Evolutionary conservation across 495 filamentous ascomycete genomes (phyloP), one percentile per base, ranked within the genome.

Genomic region (Entonaema liquescens): DNA sequence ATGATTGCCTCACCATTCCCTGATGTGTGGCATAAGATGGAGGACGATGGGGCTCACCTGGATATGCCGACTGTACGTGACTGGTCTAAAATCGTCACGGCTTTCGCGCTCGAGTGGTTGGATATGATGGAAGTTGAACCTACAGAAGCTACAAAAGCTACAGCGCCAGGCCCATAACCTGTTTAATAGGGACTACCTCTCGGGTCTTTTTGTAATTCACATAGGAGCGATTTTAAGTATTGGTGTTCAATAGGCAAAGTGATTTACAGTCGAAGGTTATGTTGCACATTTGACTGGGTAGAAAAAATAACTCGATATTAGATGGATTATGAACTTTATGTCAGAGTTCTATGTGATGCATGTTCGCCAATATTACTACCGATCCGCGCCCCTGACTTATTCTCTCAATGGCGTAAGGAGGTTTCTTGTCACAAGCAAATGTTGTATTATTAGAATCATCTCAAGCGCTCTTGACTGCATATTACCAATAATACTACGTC

Each of bases 71-170:
- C 93, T 0, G 89, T 94, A 33, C 86, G 92, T 75, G 95, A 99
- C 76, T 99, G 95, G 95, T 87, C 90, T 53, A 86, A 85, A 69
- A 87, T 99, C 17, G 77, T 92, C 29, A 90, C 91, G 5, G 93
- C 89, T 3, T 99, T 98, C 85, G 87, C 90, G 44, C 92, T 90
- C 0, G 95, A 97, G 79, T 98, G 93, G 93, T 88, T 99, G 89
- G 95, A 96, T 62, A 75, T 97, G 68, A 93, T 95, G 65, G 90
- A 89, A 2, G 89, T 85, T 55, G 80, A 94, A 31, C 73, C 75
- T 23, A 71, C 74, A 17, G 63, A 70, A 3, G 68, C 63, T 40
- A 40, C n/a, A 0, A 28, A 44, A 19, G 23, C 53, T 15, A n/a
- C 52, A 55, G 54, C 26, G 26, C 33, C 31, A 28, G 38, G 57